Percentiles rank a stretch among this genome's conserved stretches.
phyloP scores from a whole-genome alignment of 306 rosid genomes.

The Purshia tridentata region DNA sequence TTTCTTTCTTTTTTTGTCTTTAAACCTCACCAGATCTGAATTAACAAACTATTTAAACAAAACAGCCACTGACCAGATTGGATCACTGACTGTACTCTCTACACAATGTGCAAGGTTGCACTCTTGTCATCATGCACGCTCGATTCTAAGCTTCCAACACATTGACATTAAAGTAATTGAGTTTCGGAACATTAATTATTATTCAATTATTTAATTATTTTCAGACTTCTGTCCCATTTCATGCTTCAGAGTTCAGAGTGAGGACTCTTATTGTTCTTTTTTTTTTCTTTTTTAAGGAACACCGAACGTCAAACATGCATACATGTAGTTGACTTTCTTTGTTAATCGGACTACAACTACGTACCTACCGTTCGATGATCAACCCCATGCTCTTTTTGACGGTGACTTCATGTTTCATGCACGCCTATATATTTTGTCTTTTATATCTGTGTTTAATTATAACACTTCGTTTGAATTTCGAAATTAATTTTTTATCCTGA shows the following conservation, averaged over 20 bases:
- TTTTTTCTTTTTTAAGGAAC: not conserved
- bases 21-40: not conserved
- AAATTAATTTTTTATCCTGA: no score
- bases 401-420: constrained; percentile 25
- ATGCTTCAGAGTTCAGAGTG: no score
- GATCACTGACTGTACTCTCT: not conserved
- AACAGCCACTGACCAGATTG: not conserved
- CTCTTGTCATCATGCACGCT: not conserved
- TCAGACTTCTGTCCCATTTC: not conserved
- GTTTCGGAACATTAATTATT: no score
- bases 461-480: not conserved
- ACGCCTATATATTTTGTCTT: not conserved
- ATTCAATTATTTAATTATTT: no score
- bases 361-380: not conserved
- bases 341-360: not conserved
- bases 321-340: not conserved
- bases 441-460: not conserved
- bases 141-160: not conserved
- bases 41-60: not conserved
- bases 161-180: no score
- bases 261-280: no score
- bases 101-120: not conserved
- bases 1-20: no score
- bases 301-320: no score
- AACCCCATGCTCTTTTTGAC: not conserved